These are phyloP conservation scores for Paraphaeosphaeria sporulosa DNA, from an alignment of 2,329 filamentous ascomycete genomes.

Conservation along the genomic window DNA sequence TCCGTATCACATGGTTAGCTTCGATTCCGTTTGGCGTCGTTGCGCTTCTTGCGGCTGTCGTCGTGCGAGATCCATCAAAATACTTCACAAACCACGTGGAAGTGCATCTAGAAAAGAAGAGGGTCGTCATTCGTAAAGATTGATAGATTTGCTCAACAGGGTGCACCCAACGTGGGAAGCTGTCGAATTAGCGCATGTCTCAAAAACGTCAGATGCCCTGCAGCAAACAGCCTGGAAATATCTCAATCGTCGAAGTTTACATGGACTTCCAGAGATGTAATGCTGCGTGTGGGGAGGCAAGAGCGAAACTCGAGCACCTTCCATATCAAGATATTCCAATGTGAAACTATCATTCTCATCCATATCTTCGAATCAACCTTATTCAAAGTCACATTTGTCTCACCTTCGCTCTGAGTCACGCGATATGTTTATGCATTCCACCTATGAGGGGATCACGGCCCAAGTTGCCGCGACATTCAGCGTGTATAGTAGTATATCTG, in stretches of 20 bases:
- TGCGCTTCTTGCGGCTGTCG: conserved; percentile 25
- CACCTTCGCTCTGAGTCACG: background rate
- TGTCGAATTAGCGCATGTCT: background rate
- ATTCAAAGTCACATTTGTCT: background rate
- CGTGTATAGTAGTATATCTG: no score
- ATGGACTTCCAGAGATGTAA: no score
- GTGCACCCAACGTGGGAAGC: background rate
- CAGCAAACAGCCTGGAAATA: background rate
- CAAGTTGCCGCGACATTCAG: background rate
- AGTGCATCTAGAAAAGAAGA: conserved; percentile 38
- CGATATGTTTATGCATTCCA: background rate
- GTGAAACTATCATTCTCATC: background rate
- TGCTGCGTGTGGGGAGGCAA: no score
- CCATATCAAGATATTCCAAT: background rate
- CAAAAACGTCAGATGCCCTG: background rate
- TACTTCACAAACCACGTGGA: conserved; percentile 44
- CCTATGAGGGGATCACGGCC: background rate
- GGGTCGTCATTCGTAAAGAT: background rate
- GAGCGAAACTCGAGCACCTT: background rate
- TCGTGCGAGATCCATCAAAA: conserved; percentile 37
- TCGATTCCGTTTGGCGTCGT: conserved; percentile 36
- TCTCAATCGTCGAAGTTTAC: background rate
- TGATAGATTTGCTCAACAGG: no score
- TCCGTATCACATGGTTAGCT: conserved; percentile 34
- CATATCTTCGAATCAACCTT: background rate